Base-by-base conservation (phyloP, 306 rosid genomes). In the Ziziphus jujuba region DNA sequence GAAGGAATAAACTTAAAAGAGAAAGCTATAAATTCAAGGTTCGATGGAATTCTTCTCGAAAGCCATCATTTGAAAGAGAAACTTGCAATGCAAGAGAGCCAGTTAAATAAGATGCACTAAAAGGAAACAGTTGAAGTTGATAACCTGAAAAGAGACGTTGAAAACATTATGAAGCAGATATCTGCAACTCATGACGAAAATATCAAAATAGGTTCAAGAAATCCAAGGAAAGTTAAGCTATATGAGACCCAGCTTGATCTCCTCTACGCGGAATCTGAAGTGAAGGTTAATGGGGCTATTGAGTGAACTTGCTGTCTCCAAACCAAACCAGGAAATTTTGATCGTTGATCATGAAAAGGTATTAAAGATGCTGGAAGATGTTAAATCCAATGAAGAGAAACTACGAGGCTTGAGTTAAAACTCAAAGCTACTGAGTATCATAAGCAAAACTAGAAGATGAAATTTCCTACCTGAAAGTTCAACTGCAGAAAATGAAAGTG, bases 391-490 rank as follows among this genome's bases (percentile, higher is more conserved):
- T 59, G 89, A 84, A 67, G 65, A 71, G 38, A 76, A 83, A 75
- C 24, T 49, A 63, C 33, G 43, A 62, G 72, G 70, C 87, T 83
- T 35, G 86, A 83, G 50, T 50, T 70, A 22, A 81, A 85, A 71
- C 85, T 85, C 23, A 51, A 72, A 62, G 81, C 72, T 77, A 50
- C 84, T 53, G 84, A 84, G 74, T 43, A 50, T 63, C 82, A 81
- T 70, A 77, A 74, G 75, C 66, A 72, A 74, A 84, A 67, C 73
- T 77, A 65, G 62, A 71, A 49, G 86, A 81, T n/a, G 89, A 88
- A 61, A 66, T 62, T 43, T 53, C 61, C 25, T 54, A 66, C 53
- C 54, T 73, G 66, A 83, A 82, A 83, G 61, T 65, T 61, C 73
- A 54, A 68, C 62, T 81, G 78, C 87, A 79, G 73, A 81, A 72